These are phyloP conservation scores for Fusarium praegraminearum DNA, from an alignment of 2,329 filamentous ascomycete genomes.

Conservation along the genomic window DNA sequence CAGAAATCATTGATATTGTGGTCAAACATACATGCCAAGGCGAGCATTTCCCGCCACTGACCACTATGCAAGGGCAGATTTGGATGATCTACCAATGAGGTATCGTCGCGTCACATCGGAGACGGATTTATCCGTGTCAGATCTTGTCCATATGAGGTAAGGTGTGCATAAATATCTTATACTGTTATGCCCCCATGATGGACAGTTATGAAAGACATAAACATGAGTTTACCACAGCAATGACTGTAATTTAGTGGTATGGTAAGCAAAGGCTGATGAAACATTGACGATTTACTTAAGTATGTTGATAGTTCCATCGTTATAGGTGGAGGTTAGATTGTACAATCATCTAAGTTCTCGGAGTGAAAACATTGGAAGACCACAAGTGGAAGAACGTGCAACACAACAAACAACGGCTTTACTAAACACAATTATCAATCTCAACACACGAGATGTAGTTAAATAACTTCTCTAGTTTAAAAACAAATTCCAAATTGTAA, in stretches of 20 bases:
- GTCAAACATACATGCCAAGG: neutral
- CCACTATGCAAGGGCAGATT: neutral
- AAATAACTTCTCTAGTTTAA: too few relatives aligned
- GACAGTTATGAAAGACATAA: fast-evolving
- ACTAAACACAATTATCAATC: too few relatives aligned
- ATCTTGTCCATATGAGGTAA: neutral
- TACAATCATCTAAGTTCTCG: too few relatives aligned
- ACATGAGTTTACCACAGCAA: neutral
- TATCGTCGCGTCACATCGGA: neutral
- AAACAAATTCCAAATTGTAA: too few relatives aligned
- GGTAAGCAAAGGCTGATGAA: fast-evolving
- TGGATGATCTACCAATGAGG: neutral
- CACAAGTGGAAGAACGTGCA: too few relatives aligned
- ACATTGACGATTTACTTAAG: neutral
- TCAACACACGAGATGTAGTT: too few relatives aligned
- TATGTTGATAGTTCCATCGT: too few relatives aligned
- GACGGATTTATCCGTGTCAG: neutral
- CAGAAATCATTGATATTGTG: neutral
- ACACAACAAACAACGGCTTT: too few relatives aligned
- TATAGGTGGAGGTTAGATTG: too few relatives aligned
- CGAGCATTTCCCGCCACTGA: neutral
- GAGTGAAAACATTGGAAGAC: too few relatives aligned
- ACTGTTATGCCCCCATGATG: neutral
- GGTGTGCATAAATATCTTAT: neutral
- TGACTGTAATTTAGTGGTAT: fast-evolving